Conservation (phyloP, 768 basidiomycete species). For the Leccinellum luteum region DNA sequence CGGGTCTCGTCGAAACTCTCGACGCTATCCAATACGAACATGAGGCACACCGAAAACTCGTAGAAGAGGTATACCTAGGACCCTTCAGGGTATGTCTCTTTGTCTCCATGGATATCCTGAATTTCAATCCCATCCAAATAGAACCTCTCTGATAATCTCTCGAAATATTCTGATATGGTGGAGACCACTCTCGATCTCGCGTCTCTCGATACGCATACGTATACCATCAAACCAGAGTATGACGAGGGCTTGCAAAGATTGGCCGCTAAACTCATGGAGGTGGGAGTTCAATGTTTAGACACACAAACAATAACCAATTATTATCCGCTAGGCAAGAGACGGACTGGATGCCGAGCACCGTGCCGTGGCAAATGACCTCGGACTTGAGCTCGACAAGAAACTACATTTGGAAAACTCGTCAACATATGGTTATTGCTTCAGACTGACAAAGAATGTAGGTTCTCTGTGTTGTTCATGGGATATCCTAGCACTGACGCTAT, state of each 20-base stretch:
- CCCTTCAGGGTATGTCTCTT: conserved; percentile 52
- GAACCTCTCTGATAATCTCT: conserved; percentile 61
- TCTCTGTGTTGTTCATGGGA: not conserved
- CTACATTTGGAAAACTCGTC: conserved; percentile 90
- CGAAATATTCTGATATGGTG: conserved; percentile 89
- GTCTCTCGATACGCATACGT: conserved; percentile 81
- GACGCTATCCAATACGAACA: conserved; percentile 47
- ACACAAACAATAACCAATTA: not conserved
- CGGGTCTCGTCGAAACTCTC: conserved; percentile 68
- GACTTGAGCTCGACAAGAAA: conserved; percentile 89
- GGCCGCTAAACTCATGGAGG: conserved; percentile 61
- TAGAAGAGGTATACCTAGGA: conserved; percentile 66
- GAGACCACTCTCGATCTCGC: conserved; percentile 92
- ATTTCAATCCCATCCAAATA: conserved; percentile 27
- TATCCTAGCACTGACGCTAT: not conserved
- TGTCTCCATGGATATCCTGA: not conserved
- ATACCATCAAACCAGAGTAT: conserved; percentile 90
- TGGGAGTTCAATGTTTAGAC: conserved; percentile 19
- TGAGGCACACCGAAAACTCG: conserved; percentile 48
- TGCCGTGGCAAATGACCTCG: conserved; percentile 63
- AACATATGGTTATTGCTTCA: conserved; percentile 88
- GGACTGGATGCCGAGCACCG: conserved; percentile 81
- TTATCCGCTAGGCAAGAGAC: conserved; percentile 54
- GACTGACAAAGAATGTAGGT: conserved; percentile 86
- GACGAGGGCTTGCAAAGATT: conserved; percentile 72